Evolutionary conservation across 169 alveolate genomes (phyloP).

Genomic region (Perkinsus olseni): DNA sequence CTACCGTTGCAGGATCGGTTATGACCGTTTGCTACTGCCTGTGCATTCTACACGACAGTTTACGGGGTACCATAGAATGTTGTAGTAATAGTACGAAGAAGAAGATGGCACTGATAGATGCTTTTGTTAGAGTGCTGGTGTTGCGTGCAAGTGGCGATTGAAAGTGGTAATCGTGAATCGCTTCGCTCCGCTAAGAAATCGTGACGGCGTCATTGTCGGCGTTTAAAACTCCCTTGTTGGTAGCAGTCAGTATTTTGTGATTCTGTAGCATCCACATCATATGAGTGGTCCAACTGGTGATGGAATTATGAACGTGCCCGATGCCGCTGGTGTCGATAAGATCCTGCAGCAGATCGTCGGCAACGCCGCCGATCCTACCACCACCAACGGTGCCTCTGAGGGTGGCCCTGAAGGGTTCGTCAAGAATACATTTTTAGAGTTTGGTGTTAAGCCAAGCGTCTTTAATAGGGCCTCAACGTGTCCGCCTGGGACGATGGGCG

Average conservation of each 20-base stretch:
- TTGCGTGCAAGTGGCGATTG: background rate
- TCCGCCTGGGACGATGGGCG: background rate
- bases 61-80: no score
- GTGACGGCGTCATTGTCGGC: background rate
- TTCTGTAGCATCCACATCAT: background rate
- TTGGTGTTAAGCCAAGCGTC: background rate
- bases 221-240: no score
- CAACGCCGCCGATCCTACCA: no score
- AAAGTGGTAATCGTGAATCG: background rate
- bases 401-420: background rate
- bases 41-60: no score
- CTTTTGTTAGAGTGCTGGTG: background rate
- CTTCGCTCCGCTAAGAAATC: background rate
- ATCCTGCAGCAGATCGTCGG: no score
- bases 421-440: background rate
- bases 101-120: no score
- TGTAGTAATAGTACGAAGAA: no score
- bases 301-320: background rate
- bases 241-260: background rate
- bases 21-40: no score
- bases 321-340: no score
- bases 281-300: background rate
- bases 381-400: no score
- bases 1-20: no score
- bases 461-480: background rate